Evolutionary conservation across 2,329 filamentous ascomycete species (phyloP).

Genomic region (Arthroderma sp.): DNA sequence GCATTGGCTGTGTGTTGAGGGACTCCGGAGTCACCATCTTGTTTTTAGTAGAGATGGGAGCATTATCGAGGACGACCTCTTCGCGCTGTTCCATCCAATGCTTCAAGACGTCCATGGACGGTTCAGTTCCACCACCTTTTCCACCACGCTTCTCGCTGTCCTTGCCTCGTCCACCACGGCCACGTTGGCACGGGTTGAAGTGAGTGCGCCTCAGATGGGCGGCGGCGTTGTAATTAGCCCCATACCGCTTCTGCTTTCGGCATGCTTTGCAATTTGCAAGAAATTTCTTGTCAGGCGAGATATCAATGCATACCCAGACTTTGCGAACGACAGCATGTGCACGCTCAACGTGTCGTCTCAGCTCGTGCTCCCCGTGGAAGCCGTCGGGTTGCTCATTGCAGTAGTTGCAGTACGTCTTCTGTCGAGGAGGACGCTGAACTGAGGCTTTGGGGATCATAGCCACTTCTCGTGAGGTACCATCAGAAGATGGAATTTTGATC

Average conservation of each 20-base stretch:
- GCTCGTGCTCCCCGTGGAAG: constrained; percentile 77
- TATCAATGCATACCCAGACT: constrained; percentile 52
- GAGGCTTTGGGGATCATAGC: constrained; percentile 42
- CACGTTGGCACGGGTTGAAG: constrained; percentile 56
- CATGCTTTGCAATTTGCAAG: constrained; percentile 77
- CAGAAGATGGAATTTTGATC: constrained; percentile 38
- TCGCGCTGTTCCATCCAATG: constrained; percentile 48
- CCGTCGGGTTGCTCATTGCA: constrained; percentile 63
- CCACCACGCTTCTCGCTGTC: constrained; percentile 48
- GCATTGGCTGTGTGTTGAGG: not conserved
- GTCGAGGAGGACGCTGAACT: constrained; percentile 53
- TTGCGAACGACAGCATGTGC: constrained; percentile 51
- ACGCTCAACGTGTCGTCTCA: constrained; percentile 53
- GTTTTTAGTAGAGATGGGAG: constrained; percentile 16
- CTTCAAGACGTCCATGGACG: constrained; percentile 48
- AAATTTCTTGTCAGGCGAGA: constrained; percentile 47
- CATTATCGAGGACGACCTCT: constrained; percentile 31
- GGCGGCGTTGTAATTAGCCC: constrained; percentile 87
- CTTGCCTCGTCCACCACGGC: constrained; percentile 42
- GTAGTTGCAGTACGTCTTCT: constrained; percentile 55
- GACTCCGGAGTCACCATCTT: constrained; percentile 7
- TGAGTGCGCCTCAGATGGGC: constrained; percentile 80
- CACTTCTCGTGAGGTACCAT: constrained; percentile 43
- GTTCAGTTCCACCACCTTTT: constrained; percentile 49
- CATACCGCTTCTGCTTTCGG: constrained; percentile 62